Percentiles rank a stretch among this genome's conserved stretches.
These are phyloP conservation scores for Globisporangium radiosum DNA, from an alignment of 352 stramenopile genomes.

Conservation along the genomic window DNA sequence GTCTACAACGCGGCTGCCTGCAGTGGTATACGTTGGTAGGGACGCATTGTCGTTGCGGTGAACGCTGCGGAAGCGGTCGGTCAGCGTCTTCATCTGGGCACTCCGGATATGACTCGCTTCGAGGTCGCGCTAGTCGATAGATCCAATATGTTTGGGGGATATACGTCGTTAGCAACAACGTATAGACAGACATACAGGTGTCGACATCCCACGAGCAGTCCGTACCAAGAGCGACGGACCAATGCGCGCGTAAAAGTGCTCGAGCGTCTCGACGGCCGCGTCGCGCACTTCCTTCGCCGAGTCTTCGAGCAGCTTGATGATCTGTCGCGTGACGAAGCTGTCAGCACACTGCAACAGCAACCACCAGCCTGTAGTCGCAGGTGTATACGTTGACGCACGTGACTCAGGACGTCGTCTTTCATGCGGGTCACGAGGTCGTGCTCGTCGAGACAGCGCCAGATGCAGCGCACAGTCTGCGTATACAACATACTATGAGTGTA, in stretches of 20 bases:
- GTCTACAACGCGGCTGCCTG: background rate
- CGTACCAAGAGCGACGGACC: conserved; percentile 63
- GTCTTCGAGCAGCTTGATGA: conserved; percentile 66
- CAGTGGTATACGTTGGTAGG: too few relatives aligned
- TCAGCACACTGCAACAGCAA: background rate
- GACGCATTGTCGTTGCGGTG: conserved; percentile 1
- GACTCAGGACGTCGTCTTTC: conserved; percentile 53
- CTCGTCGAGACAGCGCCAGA: conserved; percentile 56
- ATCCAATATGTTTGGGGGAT: background rate
- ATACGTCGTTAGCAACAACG: too few relatives aligned
- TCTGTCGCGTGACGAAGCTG: conserved; percentile 15
- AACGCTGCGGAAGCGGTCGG: conserved; percentile 35
- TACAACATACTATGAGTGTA: too few relatives aligned
- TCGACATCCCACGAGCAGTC: background rate
- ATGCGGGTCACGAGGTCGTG: conserved; percentile 36
- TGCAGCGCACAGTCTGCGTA: conserved; percentile 47
- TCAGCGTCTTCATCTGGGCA: conserved; percentile 71
- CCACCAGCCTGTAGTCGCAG: too few relatives aligned
- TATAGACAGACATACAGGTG: background rate
- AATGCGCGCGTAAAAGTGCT: conserved; percentile 67
- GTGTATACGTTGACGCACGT: conserved; percentile 22
- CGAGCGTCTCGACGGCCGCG: conserved; percentile 55
- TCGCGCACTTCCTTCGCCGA: conserved; percentile 81
- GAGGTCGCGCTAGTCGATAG: conserved; percentile 40
- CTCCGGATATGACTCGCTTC: conserved; percentile 69